A percentile compares a stretch with the other conserved stretches of the same genome.
These are phyloP conservation scores for Coniochaeta sp. DNA, from an alignment of 2,329 filamentous ascomycete genomes.

Conservation along the genomic window DNA sequence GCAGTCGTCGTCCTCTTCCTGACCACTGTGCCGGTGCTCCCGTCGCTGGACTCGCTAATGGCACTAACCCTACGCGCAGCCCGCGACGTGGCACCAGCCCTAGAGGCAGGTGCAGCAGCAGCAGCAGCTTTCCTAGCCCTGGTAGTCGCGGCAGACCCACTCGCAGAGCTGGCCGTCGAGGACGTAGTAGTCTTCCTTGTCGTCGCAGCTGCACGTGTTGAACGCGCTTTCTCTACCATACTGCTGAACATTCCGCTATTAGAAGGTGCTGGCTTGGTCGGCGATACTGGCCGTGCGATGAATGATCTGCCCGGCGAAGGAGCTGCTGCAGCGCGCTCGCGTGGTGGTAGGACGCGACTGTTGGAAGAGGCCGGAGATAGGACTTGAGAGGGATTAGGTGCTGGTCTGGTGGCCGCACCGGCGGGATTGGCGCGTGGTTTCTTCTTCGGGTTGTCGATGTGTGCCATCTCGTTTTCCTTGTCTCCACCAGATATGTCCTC, in stretches of 20 bases:
- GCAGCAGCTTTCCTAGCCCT: slow-evolving; percentile 23
- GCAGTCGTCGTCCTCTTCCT: slow-evolving; percentile 39
- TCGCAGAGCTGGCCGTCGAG: slow-evolving; percentile 32
- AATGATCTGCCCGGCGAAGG: slow-evolving; percentile 48
- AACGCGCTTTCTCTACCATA: slow-evolving; percentile 55
- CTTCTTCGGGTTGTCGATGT: slow-evolving; percentile 64
- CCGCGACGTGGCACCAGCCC: slow-evolving; percentile 33
- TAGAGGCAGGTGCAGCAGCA: slow-evolving; percentile 22
- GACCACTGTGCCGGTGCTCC: slow-evolving; percentile 57
- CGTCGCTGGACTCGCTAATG: slow-evolving; percentile 56
- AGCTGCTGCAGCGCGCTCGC: slow-evolving; percentile 30
- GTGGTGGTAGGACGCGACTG: slow-evolving; percentile 48
- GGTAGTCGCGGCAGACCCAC: slow-evolving; percentile 19
- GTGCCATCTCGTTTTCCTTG: slow-evolving; percentile 66
- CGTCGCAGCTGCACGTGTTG: slow-evolving; percentile 38
- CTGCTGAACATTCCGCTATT: slow-evolving; percentile 41
- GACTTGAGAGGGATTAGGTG: slow-evolving; percentile 47
- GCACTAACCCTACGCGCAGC: slow-evolving; percentile 47
- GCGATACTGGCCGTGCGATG: slow-evolving; percentile 52
- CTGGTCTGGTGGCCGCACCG: slow-evolving; percentile 17
- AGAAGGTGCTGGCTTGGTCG: slow-evolving; percentile 44
- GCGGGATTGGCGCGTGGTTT: slow-evolving; percentile 28
- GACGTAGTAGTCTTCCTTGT: slow-evolving; percentile 34
- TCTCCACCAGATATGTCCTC: slow-evolving; percentile 56
- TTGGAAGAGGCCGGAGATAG: slow-evolving; percentile 81